phyloP scores from a whole-genome alignment of 2,329 filamentous ascomycete genomes.

The Aspergillus novoparasiticus region DNA sequence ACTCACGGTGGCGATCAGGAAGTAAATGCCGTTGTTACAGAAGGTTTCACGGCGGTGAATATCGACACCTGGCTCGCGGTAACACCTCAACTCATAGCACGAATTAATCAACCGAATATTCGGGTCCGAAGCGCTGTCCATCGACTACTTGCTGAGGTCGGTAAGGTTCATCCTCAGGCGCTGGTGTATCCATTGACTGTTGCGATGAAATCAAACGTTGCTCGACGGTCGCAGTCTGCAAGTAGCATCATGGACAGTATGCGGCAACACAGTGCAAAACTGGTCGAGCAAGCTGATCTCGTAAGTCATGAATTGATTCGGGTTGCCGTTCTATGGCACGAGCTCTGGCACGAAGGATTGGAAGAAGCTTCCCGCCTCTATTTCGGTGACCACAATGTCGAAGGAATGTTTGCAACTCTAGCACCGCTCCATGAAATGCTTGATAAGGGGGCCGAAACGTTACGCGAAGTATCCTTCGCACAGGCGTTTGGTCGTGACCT shows the following conservation, averaged over 20 bases:
- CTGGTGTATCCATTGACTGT: conserved; percentile 96
- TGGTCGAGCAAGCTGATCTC: conserved; percentile 92
- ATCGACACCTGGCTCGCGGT: conserved; percentile 99
- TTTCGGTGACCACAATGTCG: conserved; percentile 96
- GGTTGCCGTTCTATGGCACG: conserved; percentile 96
- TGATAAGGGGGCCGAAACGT: conserved; percentile 86
- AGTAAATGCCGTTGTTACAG: conserved; percentile 83
- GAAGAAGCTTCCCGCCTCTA: conserved; percentile 96
- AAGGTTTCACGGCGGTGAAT: conserved; percentile 88
- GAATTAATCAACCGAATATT: conserved; percentile 93
- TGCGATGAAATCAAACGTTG: conserved; percentile 93
- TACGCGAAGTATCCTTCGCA: conserved; percentile 94
- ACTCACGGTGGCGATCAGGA: conserved; percentile 85
- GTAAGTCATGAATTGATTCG: conserved; percentile 97
- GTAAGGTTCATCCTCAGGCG: conserved; percentile 91
- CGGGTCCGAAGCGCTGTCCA: conserved; percentile 89
- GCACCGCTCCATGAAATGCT: conserved; percentile 89
- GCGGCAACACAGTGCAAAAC: conserved; percentile 86
- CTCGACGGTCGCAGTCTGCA: conserved; percentile 82
- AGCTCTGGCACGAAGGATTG: conserved; percentile 96
- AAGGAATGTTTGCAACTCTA: conserved; percentile 93
- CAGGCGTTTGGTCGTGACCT: conserved; percentile 96
- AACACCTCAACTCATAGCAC: conserved; percentile 93
- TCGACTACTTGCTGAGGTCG: conserved; percentile 87
- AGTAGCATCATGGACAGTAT: conserved; percentile 97